Base-by-base conservation (phyloP, 1,139 yeast genomes). In the Casaregolazyma lundiana region DNA sequence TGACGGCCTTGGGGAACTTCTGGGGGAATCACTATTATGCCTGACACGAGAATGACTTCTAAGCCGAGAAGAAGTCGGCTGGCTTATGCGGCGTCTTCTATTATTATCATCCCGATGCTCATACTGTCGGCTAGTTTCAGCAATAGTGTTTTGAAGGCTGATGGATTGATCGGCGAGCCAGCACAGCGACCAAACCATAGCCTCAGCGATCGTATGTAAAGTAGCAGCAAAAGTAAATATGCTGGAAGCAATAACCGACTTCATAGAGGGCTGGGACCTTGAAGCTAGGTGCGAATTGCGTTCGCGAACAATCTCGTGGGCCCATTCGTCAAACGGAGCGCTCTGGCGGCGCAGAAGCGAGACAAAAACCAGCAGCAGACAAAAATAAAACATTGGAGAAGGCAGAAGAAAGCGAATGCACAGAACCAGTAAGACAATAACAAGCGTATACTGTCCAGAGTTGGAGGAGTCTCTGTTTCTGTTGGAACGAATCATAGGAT, bases 81-180 rank as follows among this genome's bases (percentile, higher is more conserved):
- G 13, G 15, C 41, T 11, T 15, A 15, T 18, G 17, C 13, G 6
- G 11, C 16, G 26, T 18, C n/a, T 35, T 29, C 18, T 15, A 34
- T 5, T 17, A 36, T 15, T 41, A 20, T 24, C 38, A 24, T 34
- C 26, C 29, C 13, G 15, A 9, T 36, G 3, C 26, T 21, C 35
- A 17, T 22, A 24, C 35, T 42, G 45, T 5, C 36, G 24, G 20
- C 30, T 42, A 9, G 45, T 24, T 19, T 42, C 41, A 16, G 26
- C 40, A 6, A 34, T 21, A 1, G 45, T 19, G 16, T 11, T 39
- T 16, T 24, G 26, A 15, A 42, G 15, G 15, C 15, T 16, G 19
- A 18, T 32, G n/a, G 26, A 35, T 15, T 42, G 40, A 9, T 36
- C 21, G 19, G 41, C 26, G 16, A 36, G 24, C 39, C 45, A 42